Conservation (phyloP, 2,329 filamentous ascomycete genomes). For the Aspergillus sp. region DNA sequence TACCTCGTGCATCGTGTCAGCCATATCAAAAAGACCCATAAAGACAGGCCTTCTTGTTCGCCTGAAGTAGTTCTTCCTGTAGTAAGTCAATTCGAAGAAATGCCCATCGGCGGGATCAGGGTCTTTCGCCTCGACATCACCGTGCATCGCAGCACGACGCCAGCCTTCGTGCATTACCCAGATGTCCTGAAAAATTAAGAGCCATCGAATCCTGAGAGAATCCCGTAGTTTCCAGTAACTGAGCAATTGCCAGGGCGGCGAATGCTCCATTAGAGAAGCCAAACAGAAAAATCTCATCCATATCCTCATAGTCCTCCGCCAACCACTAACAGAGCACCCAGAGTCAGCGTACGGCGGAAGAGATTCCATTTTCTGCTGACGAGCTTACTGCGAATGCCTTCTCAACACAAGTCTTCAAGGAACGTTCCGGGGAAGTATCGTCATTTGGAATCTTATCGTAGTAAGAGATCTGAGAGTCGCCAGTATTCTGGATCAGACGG, state of each 20-base stretch:
- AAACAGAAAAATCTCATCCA: background rate
- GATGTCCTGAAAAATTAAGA: too few species aligned
- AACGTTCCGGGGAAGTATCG: background rate
- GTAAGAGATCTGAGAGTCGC: background rate
- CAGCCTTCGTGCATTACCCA: too few species aligned
- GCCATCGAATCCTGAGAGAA: background rate
- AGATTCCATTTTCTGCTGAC: background rate
- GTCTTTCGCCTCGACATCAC: too few species aligned
- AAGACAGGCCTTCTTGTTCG: background rate
- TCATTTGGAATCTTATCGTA: background rate
- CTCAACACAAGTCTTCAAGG: background rate
- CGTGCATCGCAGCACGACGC: too few species aligned
- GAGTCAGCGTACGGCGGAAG: too few species aligned
- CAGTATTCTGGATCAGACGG: background rate
- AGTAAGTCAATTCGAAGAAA: background rate
- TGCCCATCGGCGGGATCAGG: background rate
- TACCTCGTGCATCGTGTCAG: background rate
- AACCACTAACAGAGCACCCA: constrained; percentile 1
- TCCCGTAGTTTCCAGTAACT: background rate
- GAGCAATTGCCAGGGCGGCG: background rate
- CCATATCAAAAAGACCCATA: background rate
- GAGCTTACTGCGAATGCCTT: constrained; percentile 1
- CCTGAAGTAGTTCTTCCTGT: background rate
- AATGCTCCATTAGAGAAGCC: background rate
- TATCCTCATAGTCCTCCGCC: background rate